A percentile compares a stretch with the other conserved stretches of the same genome.
Conservation (phyloP, 2,329 filamentous ascomycete genomes). For the Curvularia verruculosa region DNA sequence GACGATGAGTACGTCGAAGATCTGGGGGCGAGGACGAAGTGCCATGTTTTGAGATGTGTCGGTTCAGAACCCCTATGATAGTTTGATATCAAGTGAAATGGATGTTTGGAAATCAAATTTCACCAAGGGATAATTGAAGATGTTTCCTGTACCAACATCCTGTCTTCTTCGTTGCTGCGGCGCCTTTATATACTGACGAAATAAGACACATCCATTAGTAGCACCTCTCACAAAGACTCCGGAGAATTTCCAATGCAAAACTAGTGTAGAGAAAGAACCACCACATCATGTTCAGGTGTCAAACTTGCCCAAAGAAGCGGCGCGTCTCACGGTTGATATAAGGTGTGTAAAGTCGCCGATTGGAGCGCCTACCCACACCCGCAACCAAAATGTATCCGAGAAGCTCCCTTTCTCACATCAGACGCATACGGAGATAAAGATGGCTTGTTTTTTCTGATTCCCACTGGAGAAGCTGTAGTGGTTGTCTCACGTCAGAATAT, state of each 20-base stretch:
- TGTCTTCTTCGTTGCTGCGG: background rate
- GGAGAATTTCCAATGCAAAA: background rate
- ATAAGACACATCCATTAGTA: background rate
- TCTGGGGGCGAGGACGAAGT: constrained; percentile 5
- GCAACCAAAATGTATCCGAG: background rate
- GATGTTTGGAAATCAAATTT: too few relatives aligned
- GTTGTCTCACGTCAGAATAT: background rate
- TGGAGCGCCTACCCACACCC: background rate
- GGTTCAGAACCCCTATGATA: background rate
- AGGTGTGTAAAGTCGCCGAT: background rate
- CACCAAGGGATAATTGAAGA: background rate
- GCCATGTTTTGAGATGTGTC: constrained; percentile 1
- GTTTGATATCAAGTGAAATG: background rate
- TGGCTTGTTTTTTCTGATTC: background rate
- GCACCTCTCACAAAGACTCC: background rate
- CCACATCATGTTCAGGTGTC: too few relatives aligned
- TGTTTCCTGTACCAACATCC: background rate
- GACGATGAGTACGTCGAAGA: constrained; percentile 39
- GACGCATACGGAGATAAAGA: background rate
- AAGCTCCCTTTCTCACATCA: background rate
- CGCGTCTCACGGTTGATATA: background rate
- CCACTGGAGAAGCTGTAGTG: background rate
- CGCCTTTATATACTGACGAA: background rate
- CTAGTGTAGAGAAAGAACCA: too few relatives aligned
- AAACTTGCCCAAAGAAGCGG: too few relatives aligned